phyloP scores from a whole-genome alignment of 768 basidiomycete genomes.

The Hygrophoropsis aurantiaca region DNA sequence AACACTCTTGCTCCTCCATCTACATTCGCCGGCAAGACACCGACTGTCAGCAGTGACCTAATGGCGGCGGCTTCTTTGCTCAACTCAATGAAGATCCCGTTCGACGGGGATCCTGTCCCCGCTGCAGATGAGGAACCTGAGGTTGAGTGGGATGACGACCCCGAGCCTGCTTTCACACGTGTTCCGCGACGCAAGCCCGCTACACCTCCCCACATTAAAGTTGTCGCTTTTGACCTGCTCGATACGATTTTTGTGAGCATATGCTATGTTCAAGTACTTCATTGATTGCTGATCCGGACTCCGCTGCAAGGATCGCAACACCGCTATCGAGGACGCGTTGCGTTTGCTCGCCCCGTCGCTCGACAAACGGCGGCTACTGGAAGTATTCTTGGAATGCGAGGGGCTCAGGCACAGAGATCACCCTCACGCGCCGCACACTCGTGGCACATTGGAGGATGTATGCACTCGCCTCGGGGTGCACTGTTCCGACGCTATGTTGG shows the following conservation, averaged over 20 bases:
- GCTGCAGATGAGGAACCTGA: neutral
- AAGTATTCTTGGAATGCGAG: conserved; percentile 2
- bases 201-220: neutral
- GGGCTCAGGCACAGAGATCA: neutral
- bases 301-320: neutral
- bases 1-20: neutral
- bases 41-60: neutral
- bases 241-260: neutral
- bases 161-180: neutral
- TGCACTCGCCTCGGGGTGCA: neutral
- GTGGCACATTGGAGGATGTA: neutral
- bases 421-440: neutral
- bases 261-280: too few relatives aligned
- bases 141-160: neutral
- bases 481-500: neutral
- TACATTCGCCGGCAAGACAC: neutral
- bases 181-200: neutral
- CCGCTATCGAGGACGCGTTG: neutral
- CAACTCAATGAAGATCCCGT: neutral
- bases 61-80: neutral
- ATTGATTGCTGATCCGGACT: neutral
- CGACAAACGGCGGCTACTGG: neutral
- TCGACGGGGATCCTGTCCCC: neutral
- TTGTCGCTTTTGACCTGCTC: neutral
- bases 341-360: neutral